Evolutionary conservation across 2,329 filamentous ascomycete genomes (phyloP), one percentile per base, ranked within the genome.

Genomic region (Paraphoma chrysanthemicola): DNA sequence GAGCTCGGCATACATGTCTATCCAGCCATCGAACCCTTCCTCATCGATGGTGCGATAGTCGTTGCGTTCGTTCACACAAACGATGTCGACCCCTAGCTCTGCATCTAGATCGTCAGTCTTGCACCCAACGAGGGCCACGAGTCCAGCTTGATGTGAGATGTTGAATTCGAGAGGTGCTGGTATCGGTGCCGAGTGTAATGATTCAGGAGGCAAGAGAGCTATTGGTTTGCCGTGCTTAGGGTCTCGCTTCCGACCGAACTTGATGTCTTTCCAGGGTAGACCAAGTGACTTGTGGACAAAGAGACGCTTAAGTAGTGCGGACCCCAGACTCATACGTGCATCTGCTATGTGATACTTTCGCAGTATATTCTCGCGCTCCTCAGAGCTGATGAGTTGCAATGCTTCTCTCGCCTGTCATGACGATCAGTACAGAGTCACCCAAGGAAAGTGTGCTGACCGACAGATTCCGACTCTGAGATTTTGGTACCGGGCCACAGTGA

Each of bases 131-230:
- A 93, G 79, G 2, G 85, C 85, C 0, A 93, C 90, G 14, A 94
- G 79, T 1, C 91, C 90, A 8, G 88, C 88, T 79, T 94, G 91
- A 74, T 94, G 91, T 44, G 86, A 89, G 53, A 93, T 84, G 76
- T 94, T 94, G 82, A 94, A 93, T 60, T 89, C 86, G 38, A 88
- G 75, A 57, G 77, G 65, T 62, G 78, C 44, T 52, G 63, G 71
- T 3, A 53, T n/a, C 1, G 54, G 49, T 1, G 56, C 39, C 9
- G 42, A 30, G 6, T 31, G n/a, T 43, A 45, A n/a, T 17, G 44
- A 33, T 7, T 73, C 72, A 28, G 69, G 82, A 76, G 77, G 54
- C 56, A 78, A 62, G 66, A 84, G 75, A 53, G 83, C 78, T 72
- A 80, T 75, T 60, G 82, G 79, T 80, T 84, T 83, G 28, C 81